Evolutionary conservation across 2,329 filamentous ascomycete species (phyloP), one percentile per base, ranked within the genome.

Genomic region (Alternaria burnsii): DNA sequence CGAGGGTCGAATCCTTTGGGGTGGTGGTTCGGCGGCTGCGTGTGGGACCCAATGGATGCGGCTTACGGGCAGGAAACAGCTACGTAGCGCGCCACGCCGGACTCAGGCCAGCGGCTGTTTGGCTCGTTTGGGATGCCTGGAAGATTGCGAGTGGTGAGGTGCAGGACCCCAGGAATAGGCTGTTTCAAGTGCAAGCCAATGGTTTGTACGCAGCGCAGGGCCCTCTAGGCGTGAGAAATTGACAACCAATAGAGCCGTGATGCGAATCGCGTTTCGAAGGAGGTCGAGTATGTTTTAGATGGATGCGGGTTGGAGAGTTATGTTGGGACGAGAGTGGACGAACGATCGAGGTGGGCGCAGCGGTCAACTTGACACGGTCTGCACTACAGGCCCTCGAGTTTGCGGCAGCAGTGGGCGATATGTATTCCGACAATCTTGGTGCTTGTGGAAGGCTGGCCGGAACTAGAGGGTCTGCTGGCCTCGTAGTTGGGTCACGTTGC

Each of bases 161-260:
- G 66, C 71, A 71, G 70, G 68, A 62, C 50, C 66, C 65, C 71
- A 70, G 64, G 66, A 73, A 70, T 67, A 74, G 71, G 72, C 73
- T 72, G 76, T 78, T 78, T 78, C 76, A 78, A 72, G 64, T 72
- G 59, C 55, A 62, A 55, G 70, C 70, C 69, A 71, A 66, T 70
- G 68, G 69, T 72, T 72, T 75, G 66, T 58, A 44, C 41, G 58
- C 58, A 60, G 52, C 48, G 59, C 46, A 59, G 53, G 56, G 63
- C 65, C 68, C 71, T 69, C 68, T 67, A 63, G 62, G 73, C 66
- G 65, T 54, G 62, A 64, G 67, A 61, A 57, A 57, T 70, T 74
- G 71, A 68, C 65, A 73, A 71, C 75, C 76, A 77, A 78, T 77
- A 57, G 65, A 61, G 55, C 60, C 62, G 59, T 53, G 55, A 42